Evolutionary conservation across 257 asterid species (phyloP).

Genomic region (Fraxinus cuspidata): DNA sequence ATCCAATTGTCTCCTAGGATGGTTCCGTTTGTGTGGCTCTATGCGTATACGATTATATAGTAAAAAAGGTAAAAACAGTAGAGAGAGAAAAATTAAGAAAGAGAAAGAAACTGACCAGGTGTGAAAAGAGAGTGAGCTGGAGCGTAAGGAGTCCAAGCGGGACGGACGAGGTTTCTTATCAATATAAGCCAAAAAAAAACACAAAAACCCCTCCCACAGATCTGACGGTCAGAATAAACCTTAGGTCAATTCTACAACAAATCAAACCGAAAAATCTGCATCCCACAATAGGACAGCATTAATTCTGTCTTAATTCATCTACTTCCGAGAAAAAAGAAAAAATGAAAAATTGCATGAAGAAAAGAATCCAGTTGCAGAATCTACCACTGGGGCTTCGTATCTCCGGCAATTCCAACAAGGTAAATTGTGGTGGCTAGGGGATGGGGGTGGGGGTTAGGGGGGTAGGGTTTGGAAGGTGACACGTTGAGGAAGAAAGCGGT

Average conservation of each 20-base stretch:
- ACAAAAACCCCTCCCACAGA: slow-evolving; percentile 18
- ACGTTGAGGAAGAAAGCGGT: slow-evolving; percentile 46
- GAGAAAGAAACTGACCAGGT: slow-evolving; percentile 37
- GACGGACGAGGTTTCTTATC: slow-evolving; percentile 17
- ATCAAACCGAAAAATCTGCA: slow-evolving; percentile 10
- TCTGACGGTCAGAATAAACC: slow-evolving; percentile 27
- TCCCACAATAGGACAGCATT: background rate
- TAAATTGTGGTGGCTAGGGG: background rate
- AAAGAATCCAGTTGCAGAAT: background rate
- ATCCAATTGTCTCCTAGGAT: background rate
- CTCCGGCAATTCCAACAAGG: slow-evolving; percentile 8
- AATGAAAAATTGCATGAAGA: background rate
- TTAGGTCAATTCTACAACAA: slow-evolving; percentile 11
- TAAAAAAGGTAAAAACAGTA: background rate
- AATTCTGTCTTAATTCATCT: background rate
- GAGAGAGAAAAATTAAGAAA: slow-evolving; percentile 16
- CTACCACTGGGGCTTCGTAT: slow-evolving; percentile 4
- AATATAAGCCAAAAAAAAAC: slow-evolving; percentile 15
- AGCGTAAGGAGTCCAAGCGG: slow-evolving; percentile 39
- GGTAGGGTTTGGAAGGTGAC: slow-evolving; percentile 54
- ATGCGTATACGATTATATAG: background rate
- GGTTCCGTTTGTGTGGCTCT: background rate
- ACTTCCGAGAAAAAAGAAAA: background rate
- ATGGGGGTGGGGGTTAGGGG: background rate
- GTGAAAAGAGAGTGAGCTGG: slow-evolving; percentile 42